Evolutionary conservation across 176 grass and related monocot genomes (phyloP).

Genomic region (Puccinellia tenuiflora): DNA sequence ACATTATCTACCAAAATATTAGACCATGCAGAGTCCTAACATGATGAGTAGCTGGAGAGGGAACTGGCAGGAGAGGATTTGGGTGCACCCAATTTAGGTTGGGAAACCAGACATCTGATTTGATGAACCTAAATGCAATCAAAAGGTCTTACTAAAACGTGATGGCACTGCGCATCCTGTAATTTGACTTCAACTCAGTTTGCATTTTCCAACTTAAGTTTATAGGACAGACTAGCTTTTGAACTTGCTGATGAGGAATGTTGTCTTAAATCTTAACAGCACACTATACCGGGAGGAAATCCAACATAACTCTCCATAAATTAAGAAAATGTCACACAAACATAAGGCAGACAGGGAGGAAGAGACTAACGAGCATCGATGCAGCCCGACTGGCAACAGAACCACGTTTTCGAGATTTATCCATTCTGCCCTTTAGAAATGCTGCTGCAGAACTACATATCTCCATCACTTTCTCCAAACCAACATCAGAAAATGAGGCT

Average conservation of each 20-base stretch:
- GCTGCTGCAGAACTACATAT: slow-evolving; percentile 64
- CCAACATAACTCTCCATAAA: not conserved
- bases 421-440: slow-evolving; percentile 67
- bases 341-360: not conserved
- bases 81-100: not conserved
- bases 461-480: slow-evolving; percentile 59
- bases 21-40: not conserved
- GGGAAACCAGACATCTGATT: not conserved
- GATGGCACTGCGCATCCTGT: not conserved
- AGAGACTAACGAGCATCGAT: slow-evolving; percentile 75
- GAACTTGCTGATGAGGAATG: not conserved
- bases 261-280: not conserved
- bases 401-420: slow-evolving; percentile 60
- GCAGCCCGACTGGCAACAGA: slow-evolving; percentile 60
- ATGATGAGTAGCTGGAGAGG: not conserved
- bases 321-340: slow-evolving; percentile 3
- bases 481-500: slow-evolving; percentile 39
- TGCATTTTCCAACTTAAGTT: not conserved
- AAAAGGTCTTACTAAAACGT: not conserved
- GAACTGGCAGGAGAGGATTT: not conserved
- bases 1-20: not conserved
- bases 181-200: not conserved
- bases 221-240: not conserved
- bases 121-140: not conserved
- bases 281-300: not conserved